Evolutionary conservation across 1,284 basidiomycete genomes (phyloP).

Genomic region (Ustilago curta): DNA sequence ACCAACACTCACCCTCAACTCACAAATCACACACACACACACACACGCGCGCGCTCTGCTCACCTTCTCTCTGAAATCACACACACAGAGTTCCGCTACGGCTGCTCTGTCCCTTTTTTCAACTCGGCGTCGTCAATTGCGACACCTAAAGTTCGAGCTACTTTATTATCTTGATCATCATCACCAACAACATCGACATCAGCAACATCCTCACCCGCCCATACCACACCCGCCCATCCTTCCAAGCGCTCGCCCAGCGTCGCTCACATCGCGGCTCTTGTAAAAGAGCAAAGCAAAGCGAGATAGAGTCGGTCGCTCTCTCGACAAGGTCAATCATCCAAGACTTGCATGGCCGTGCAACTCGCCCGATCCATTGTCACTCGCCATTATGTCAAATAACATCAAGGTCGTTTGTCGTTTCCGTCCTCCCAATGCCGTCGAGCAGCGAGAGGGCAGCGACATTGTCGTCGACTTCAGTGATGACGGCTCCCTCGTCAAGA

Average conservation of each 20-base stretch:
- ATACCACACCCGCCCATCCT: not conserved
- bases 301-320: slow-evolving; percentile 1
- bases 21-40: slow-evolving; percentile 2
- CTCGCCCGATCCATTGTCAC: not conserved
- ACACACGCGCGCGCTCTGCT: not conserved
- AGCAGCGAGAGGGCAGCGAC: slow-evolving; percentile 87
- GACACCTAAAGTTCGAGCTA: not conserved
- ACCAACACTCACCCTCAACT: not conserved
- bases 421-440: slow-evolving; percentile 92
- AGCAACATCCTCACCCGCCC: too few relatives aligned
- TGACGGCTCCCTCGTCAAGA: slow-evolving; percentile 83
- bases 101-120: slow-evolving; percentile 2
- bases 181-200: not conserved
- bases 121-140: not conserved
- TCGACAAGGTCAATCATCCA: not conserved
- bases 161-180: not conserved
- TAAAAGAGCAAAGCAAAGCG: not conserved
- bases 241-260: not conserved
- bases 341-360: slow-evolving; percentile 3
- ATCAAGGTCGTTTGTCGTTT: slow-evolving; percentile 73
- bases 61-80: not conserved
- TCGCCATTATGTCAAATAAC: slow-evolving; percentile 59
- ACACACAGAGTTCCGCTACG: not conserved
- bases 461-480: slow-evolving; percentile 88
- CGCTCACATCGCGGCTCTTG: not conserved